Evolutionary conservation across 352 stramenopile species (phyloP), one percentile per base, ranked within the genome.

Genomic region (Phytophthora crassamura): DNA sequence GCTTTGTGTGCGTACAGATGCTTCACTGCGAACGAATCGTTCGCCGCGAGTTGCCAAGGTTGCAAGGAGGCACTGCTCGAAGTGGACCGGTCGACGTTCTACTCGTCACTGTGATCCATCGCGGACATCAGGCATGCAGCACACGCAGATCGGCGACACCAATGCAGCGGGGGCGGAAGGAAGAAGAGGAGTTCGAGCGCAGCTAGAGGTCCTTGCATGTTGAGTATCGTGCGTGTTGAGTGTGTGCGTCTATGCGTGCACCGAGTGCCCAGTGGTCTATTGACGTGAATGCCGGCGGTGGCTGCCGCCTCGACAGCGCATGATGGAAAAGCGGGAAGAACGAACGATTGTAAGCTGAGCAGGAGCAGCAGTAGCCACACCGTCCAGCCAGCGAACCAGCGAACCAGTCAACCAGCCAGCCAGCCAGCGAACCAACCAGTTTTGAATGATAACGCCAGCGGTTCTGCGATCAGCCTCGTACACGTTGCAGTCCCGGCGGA

Each of bases 1-100:
- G 22, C 39, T 69, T 68, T 62, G 11, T 20, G 34, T 60, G 15
- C 33, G 11, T 28, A 4, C 62, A 88, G 79, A 25, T 88, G 79
- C 51, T 81, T 82, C 48, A 86, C 77, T 49, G 72, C 77, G 51
- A 88, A 86, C 43, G 77, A 73, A 9, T 51, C 69, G 36, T 60
- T 68, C n/a, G 67, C 64, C 16, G 69, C 60, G 7, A 66, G 30
- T n/a, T 88, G 79, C 38, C 69, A 68, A 42, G 75, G 74, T 12
- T 88, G 79, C 52, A 79, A 55, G 36, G 67, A 78, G 20, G 53
- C 58, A 16, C 47, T 88, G 36, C 77, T 74, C 33, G 67, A 77
- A 25, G 50, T 73, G 22, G 70, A 74, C 20, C 70, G 74, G 38
- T 76, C 72, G 16, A 41, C 41, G 8, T 78, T 73, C 43, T 81